Base-by-base conservation (phyloP, 2,329 filamentous ascomycete species). In the Cyphellophora attinorum region DNA sequence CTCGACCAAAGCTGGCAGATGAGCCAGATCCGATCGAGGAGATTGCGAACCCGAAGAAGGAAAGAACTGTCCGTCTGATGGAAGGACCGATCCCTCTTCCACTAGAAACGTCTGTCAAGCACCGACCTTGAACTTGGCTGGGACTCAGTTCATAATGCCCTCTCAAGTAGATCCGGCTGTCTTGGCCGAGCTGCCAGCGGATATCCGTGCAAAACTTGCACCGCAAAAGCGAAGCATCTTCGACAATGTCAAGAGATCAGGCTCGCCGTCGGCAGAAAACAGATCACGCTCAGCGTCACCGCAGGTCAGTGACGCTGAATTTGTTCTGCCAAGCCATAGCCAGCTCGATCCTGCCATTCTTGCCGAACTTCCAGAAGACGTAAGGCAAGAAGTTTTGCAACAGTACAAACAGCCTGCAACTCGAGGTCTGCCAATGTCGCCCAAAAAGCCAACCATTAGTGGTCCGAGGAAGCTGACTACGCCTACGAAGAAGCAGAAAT, bases 101-200 rank as follows among this genome's bases (percentile, higher is more conserved):
- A n/a, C n/a, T n/a, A n/a, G n/a, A n/a, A n/a, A n/a, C n/a, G n/a
- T n/a, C n/a, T n/a, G n/a, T n/a, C n/a, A n/a, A n/a, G n/a, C n/a
- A n/a, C n/a, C n/a, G n/a, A n/a, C 79, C 1, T 62, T 94, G 14
- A 93, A 95, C 50, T 72, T 85, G 3, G 67, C 76, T 3, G 85
- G 89, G 2, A 94, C 89, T 0, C 91, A 98, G 51, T 98, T 98
- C 51, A 75, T 96, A 30, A 68, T 98, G 47, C 91, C 91, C 12
- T 58, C 59, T 0, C 84, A 94, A 46, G 72, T 83, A 2, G 91
- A 98, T 52, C 78, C 81, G 0, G 66, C 70, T n/a, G 80, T 94
- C 0, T 60, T 96, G 3, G 81, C 81, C 2, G 86, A 93, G 50
- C 67, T 98, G 3, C 89, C 89, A 0, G 68, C 67, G 19, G 85